Evolutionary conservation across 106 monocot species (phyloP), one percentile per base, ranked within the genome.

Genomic region (Dioscorea dumetorum): DNA sequence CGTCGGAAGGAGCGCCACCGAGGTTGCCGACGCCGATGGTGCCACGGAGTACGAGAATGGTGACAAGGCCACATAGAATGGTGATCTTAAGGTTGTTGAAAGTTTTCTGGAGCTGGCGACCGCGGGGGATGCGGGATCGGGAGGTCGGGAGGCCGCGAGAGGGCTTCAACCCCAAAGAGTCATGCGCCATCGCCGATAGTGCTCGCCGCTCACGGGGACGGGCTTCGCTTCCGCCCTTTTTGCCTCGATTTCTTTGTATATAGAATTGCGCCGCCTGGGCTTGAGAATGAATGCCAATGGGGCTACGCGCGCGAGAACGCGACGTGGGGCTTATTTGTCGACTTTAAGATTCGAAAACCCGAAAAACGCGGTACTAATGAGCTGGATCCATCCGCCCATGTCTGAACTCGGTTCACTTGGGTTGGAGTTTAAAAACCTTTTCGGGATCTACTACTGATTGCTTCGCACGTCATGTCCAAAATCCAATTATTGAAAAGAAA

Each of bases 41-140:
- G 70, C 87, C 91, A 15, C 91, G 84, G 31, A 91, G 82, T 53
- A 91, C 91, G 69, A 91, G 87, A 48, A 91, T 80, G 60, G 91
- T 91, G 77, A 91, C 82, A 73, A 91, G 82, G 60, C 91, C 87
- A 71, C 91, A 91, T 22, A 91, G 79, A 12, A 91, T 52, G 62
- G 91, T 91, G 60, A 87, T 87, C 82, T 91, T 91, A 58, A 87
- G 31, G 73, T 87, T 91, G 87, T 87, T 87, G 75, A 84, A 77
- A 57, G 81, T 84, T 74, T 84, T 84, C 81, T 84, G 79, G 74
- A 87, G 77, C 87, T 81, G 79, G 24, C 79, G 76, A 13, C 76
- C 66, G 22, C 79, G 76, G 28, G 78, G 59, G 49, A 70, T 6
- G 13, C 73, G 61, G 16, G 74, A 32, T 19, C 77, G 66, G 63